These are phyloP conservation scores for Leptographium radiaticola DNA, from an alignment of 2,329 filamentous ascomycete species.

Conservation along the genomic window DNA sequence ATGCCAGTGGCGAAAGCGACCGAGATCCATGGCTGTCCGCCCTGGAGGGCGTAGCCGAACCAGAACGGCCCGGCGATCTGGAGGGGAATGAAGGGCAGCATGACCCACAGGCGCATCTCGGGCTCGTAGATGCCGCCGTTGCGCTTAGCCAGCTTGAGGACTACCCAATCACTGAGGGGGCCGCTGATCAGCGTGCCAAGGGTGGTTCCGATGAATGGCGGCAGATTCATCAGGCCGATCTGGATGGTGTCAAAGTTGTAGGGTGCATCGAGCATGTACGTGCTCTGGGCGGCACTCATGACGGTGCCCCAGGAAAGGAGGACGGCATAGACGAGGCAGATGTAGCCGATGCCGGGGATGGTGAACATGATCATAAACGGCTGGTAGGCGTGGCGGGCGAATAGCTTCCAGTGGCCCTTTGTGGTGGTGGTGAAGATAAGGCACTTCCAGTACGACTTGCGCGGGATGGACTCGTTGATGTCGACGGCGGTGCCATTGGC, in stretches of 20 bases:
- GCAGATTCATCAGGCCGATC: conserved; percentile 5
- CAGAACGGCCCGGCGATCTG: conserved; percentile 3
- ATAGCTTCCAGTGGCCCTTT: conserved; percentile 1
- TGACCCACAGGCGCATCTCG: conserved; percentile 5
- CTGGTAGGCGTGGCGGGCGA: conserved; percentile 9
- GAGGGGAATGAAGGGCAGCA: conserved; percentile 5
- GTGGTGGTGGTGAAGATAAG: conserved; percentile 2
- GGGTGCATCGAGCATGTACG: conserved; percentile 2
- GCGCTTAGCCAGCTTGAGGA: conserved; percentile 2
- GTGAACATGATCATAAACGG: conserved; percentile 7
- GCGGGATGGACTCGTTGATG: conserved; percentile 1
- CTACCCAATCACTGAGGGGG: conserved; percentile 4
- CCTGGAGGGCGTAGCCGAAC: conserved; percentile 4
- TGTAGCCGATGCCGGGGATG: conserved; percentile 6
- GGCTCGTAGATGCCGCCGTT: conserved; percentile 3
- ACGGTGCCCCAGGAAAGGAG: conserved; percentile 3
- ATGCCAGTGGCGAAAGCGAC: conserved; percentile 2
- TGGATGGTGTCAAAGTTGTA: conserved; percentile 4
- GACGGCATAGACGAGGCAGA: conserved; percentile 6
- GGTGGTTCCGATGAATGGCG: conserved; percentile 5
- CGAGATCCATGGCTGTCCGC: conserved; percentile 1
- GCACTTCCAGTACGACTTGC: conserved; percentile 3
- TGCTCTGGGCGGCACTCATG: conserved; percentile 4
- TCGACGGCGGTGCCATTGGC: not conserved
- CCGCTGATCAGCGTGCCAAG: conserved; percentile 1